phyloP scores from a whole-genome alignment of 2,329 filamentous ascomycete species.

The Sporothrix protearum region DNA sequence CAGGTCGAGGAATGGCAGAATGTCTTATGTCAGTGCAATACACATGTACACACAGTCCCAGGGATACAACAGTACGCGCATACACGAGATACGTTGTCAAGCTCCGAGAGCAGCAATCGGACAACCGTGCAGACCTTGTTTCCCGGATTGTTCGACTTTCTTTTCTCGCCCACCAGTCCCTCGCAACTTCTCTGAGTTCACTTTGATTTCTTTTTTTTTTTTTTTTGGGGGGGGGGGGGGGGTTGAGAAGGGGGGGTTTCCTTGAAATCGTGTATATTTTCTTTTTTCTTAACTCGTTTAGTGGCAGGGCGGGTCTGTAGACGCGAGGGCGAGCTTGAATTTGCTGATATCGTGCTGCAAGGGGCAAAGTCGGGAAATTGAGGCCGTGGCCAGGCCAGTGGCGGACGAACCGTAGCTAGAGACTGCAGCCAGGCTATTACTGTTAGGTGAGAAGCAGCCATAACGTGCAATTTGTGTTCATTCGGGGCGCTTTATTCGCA shows the following conservation, averaged over 20 bases:
- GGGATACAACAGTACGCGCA: neutral
- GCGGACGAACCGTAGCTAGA: neutral
- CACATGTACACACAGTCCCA: neutral
- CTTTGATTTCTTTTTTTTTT: neutral
- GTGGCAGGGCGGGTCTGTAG: slow-evolving; percentile 8
- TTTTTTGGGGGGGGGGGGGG: no score
- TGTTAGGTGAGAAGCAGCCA: neutral
- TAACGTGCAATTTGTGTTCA: neutral
- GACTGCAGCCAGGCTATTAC: neutral
- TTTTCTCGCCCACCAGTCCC: neutral
- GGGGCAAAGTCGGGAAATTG: slow-evolving; percentile 18
- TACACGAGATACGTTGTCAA: neutral
- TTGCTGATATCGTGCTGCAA: slow-evolving; percentile 20
- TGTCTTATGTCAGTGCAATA: neutral
- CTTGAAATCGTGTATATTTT: no score
- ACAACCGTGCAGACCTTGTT: neutral
- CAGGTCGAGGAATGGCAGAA: neutral
- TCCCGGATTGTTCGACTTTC: neutral
- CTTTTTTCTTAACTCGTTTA: neutral
- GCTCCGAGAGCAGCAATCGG: neutral
- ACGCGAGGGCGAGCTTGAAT: slow-evolving; percentile 1
- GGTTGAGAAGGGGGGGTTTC: no score
- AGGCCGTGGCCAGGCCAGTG: neutral
- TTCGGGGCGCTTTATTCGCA: neutral
- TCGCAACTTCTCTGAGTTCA: neutral